Evolutionary conservation across 176 grass and related monocot genomes (phyloP), one percentile per base, ranked within the genome.

Genomic region (Calamus simplicifolius): DNA sequence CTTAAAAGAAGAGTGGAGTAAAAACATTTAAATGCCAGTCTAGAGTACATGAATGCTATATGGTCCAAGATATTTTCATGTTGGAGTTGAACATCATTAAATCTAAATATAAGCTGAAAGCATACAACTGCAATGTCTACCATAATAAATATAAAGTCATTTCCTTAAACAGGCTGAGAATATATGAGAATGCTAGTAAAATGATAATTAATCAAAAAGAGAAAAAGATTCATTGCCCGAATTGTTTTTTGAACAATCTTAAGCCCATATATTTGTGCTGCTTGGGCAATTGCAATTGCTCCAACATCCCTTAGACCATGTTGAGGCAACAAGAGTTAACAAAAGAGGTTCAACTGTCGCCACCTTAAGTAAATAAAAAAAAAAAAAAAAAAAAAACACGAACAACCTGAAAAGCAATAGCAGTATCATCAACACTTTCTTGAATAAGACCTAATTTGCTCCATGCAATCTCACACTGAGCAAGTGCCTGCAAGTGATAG

Each of bases 251-350:
- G 68, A 49, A 84, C 60, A 57, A 84, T 66, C 50, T 74, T 53
- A 51, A 89, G 80, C 19, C 80, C 76, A 77, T 83, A 83, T 18
- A 77, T 57, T 50, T 71, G 76, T 38, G 62, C 73, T 4, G 73
- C 76, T 66, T 28, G 68, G 48, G 73, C 69, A 29, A 54, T 84
- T 6, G 73, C 76, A 73, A 89, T 83, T 49, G 81, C 85, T 64
- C 73, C 85, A n/a, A 77, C 69, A 70, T 80, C 80, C 55, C 27
- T 77, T 51, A 83, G 64, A 61, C 66, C 66, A 55, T 84, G n/a
- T 72, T 31, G 54, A 48, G 48, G 80, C 65, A 70, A 89, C 70
- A n/a, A n/a, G n/a, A n/a, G n/a, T n/a, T 43, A 43, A 43, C 1
- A 12, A 29, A 12, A 43, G 0, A 8, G 8, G 7, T 10, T 10